Evolutionary conservation across 208 protist species (phyloP).

Genomic region (Leishmania major): DNA sequence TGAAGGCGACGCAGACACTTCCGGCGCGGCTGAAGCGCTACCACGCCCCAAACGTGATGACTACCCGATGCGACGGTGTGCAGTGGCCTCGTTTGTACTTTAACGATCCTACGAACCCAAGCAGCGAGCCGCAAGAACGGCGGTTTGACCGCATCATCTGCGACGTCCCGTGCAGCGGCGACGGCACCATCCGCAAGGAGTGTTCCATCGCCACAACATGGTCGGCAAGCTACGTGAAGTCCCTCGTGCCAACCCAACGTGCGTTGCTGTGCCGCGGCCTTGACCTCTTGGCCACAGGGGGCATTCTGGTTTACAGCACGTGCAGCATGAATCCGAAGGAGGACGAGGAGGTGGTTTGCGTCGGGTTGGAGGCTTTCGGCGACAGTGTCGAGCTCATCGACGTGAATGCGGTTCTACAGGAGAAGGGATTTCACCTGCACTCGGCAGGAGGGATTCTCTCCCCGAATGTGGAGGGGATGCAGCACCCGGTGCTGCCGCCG

Average conservation of each 20-base stretch:
- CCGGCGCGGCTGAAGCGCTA: constrained; percentile 89
- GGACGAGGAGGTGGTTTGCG: constrained; percentile 95
- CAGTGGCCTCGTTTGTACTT: constrained; percentile 87
- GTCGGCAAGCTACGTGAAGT: constrained; percentile 82
- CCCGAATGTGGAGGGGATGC: constrained; percentile 56
- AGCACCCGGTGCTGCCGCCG: constrained; percentile 38
- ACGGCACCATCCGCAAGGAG: constrained; percentile 95
- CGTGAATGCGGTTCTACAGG: constrained; percentile 63
- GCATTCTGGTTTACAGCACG: constrained; percentile 96
- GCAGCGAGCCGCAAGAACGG: constrained; percentile 35
- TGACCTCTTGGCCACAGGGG: constrained; percentile 75
- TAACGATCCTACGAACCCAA: constrained; percentile 14
- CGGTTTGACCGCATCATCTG: constrained; percentile 93
- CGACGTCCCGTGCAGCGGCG: constrained; percentile 96
- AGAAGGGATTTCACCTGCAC: constrained; percentile 52
- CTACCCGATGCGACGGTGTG: constrained; percentile 84
- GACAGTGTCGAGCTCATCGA: constrained; percentile 87
- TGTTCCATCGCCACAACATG: constrained; percentile 82
- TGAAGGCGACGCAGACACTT: constrained; percentile 93
- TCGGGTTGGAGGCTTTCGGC: constrained; percentile 74
- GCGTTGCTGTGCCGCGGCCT: constrained; percentile 88
- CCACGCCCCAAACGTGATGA: constrained; percentile 87
- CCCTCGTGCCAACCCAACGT: constrained; percentile 87
- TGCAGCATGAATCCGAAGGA: constrained; percentile 97
- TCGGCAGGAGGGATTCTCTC: constrained; percentile 62